Evolutionary conservation across 2,329 filamentous ascomycete genomes (phyloP).

Genomic region (Herpotrichia juniperi): DNA sequence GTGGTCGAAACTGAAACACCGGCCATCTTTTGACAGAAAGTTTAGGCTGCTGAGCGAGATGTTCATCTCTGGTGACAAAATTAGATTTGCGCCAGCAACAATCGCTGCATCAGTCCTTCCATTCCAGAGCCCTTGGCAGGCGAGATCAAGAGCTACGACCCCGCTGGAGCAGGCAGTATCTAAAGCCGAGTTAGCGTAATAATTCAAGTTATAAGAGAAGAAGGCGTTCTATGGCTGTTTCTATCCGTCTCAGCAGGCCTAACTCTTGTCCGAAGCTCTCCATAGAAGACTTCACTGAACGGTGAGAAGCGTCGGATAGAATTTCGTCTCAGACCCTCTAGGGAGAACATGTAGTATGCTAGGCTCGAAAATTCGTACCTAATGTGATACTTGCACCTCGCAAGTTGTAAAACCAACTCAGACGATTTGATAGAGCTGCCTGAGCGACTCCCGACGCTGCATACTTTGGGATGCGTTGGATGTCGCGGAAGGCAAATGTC

Average conservation of each 20-base stretch:
- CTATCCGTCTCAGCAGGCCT: not conserved
- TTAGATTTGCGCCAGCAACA: constrained; percentile 5
- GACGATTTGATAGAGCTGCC: constrained; percentile 39
- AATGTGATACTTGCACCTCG: constrained; percentile 44
- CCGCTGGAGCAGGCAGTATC: constrained; percentile 46
- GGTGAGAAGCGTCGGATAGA: too few species aligned
- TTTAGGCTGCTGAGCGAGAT: not conserved
- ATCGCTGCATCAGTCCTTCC: constrained; percentile 17
- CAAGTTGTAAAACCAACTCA: constrained; percentile 45
- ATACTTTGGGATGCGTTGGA: constrained; percentile 20
- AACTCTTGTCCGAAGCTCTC: not conserved
- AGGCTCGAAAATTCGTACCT: constrained; percentile 49
- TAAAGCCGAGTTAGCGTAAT: constrained; percentile 40
- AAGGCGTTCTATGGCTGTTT: constrained; percentile 39
- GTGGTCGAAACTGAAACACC: constrained; percentile 45
- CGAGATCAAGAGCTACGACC: constrained; percentile 33
- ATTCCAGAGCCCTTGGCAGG: constrained; percentile 11
- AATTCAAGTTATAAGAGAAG: constrained; percentile 41
- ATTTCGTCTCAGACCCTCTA: not conserved
- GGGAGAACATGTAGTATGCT: constrained; percentile 8
- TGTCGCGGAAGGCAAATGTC: not conserved
- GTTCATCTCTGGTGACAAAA: constrained; percentile 15
- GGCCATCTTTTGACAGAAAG: constrained; percentile 33
- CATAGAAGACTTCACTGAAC: too few species aligned
- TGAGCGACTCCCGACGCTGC: constrained; percentile 27